Base-by-base conservation (phyloP, 495 filamentous ascomycete species). In the Penicillium egyptiacum region DNA sequence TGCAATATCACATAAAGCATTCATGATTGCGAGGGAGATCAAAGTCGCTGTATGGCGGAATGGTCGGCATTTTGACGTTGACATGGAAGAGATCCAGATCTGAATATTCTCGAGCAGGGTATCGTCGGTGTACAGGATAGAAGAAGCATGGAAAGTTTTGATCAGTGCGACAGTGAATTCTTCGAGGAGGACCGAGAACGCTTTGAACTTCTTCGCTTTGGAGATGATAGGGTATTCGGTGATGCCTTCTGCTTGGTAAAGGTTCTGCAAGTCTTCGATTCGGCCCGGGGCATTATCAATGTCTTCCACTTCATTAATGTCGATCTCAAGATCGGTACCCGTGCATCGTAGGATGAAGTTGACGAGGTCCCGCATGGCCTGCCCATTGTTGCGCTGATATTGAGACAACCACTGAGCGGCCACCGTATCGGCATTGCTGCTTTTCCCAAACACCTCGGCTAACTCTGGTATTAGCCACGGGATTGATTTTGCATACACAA, bases 141-240 rank as follows among this genome's bases (percentile, higher is more conserved):
- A 86, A 19, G 86, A 87, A 53, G 88, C 83, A 56, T 93, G 87
- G 53, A 94, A 78, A 9, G 89, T 81, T 48, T 82, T 78, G 46
- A 96, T 83, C 5, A 97, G 72, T 4, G 86, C 76, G 53, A 81
- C 73, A 65, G 96, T 86, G 71, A 98, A 98, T 47, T 83, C 83
- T 42, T 87, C 74, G n/a, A 98, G 74, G 20, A 85, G 74, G 6
- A 85, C 75, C 50, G 88, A 88, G 72, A 98, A 98, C 22, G 85
- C 78, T 43, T 83, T 80, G 61, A 80, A 86, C 40, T 79, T 82
- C 67, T 87, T 91, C 14, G 81, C 79, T 68, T 86, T 90, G 10
- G 91, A 90, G 20, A 95, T 87, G 16, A 98, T 81, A n/a, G 94
- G 95, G 65, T 98, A 98, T 25, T 97, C 95, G 17, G 88, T 83